Percentiles rank a stretch among this genome's conserved stretches.
phyloP scores from a whole-genome alignment of 495 filamentous ascomycete species.

The Penicillium soppii region DNA sequence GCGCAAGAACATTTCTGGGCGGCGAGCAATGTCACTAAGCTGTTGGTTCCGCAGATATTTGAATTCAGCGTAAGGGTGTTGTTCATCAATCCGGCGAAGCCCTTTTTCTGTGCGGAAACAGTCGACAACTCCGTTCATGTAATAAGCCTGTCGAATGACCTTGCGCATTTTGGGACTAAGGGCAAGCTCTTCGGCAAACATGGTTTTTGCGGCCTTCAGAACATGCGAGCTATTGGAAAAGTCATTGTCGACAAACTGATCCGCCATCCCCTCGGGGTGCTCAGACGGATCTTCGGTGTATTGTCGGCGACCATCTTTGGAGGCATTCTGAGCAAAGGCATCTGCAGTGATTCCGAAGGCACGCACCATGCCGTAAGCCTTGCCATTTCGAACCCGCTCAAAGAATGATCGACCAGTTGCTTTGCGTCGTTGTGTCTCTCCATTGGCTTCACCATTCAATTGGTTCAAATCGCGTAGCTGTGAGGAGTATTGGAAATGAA shows the following conservation, averaged over 20 bases:
- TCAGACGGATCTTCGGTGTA: constrained; percentile 78
- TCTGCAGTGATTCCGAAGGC: constrained; percentile 90
- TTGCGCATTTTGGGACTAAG: constrained; percentile 89
- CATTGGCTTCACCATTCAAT: constrained; percentile 52
- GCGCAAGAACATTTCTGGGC: constrained; percentile 84
- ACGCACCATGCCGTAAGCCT: constrained; percentile 77
- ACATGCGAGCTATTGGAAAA: constrained; percentile 76
- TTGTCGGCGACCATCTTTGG: constrained; percentile 71
- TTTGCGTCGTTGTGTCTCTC: constrained; percentile 69
- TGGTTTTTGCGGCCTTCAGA: constrained; percentile 71
- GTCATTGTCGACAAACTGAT: constrained; percentile 67
- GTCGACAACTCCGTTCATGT: constrained; percentile 76
- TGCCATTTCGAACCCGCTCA: constrained; percentile 77
- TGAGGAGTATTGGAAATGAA: constrained; percentile 89
- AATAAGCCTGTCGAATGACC: constrained; percentile 77
- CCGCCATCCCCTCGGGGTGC: constrained; percentile 83
- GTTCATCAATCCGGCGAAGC: constrained; percentile 88
- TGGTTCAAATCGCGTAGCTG: constrained; percentile 71
- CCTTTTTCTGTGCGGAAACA: constrained; percentile 92
- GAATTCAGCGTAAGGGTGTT: constrained; percentile 95
- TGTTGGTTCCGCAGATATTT: constrained; percentile 92
- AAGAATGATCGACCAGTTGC: constrained; percentile 72
- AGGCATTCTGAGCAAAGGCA: constrained; percentile 78
- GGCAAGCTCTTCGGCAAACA: constrained; percentile 89
- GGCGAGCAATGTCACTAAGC: constrained; percentile 72